Conservation (phyloP, 768 basidiomycete genomes). For the Neoboletus brunneissimus region DNA sequence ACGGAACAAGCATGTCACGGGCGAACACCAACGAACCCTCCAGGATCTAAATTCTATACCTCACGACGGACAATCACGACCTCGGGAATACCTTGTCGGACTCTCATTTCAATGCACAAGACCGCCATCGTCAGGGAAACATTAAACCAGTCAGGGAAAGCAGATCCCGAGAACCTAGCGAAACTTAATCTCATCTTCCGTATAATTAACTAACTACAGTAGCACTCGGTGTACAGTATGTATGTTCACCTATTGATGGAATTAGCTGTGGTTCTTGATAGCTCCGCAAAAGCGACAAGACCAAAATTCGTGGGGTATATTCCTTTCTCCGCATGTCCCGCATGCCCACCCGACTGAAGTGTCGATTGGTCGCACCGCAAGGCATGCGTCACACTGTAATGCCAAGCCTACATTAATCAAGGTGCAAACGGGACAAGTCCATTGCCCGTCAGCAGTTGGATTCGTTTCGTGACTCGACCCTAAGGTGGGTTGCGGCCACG, state of each 20-base stretch:
- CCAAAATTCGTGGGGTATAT: slow-evolving; percentile 67
- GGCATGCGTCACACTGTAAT: slow-evolving; percentile 63
- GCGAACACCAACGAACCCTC: slow-evolving; percentile 65
- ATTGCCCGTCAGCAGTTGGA: too few relatives aligned
- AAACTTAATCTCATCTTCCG: slow-evolving; percentile 50
- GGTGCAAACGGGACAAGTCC: slow-evolving; percentile 63
- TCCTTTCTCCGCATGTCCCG: slow-evolving; percentile 56
- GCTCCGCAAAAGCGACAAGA: slow-evolving; percentile 71
- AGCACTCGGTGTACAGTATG: not conserved
- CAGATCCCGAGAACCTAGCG: slow-evolving; percentile 66
- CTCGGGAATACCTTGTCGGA: slow-evolving; percentile 50
- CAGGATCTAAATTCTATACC: slow-evolving; percentile 49
- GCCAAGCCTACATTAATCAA: slow-evolving; percentile 52
- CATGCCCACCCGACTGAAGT: slow-evolving; percentile 59
- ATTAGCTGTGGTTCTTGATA: slow-evolving; percentile 47
- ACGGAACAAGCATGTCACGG: slow-evolving; percentile 58
- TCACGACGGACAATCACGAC: slow-evolving; percentile 66
- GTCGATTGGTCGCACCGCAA: slow-evolving; percentile 37
- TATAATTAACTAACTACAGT: not conserved
- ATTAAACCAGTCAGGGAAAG: slow-evolving; percentile 36
- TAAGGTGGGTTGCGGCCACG: too few relatives aligned
- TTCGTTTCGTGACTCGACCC: too few relatives aligned
- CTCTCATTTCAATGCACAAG: too few relatives aligned
- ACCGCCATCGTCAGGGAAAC: slow-evolving; percentile 38
- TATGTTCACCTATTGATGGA: not conserved